Conservation (phyloP, 352 stramenopile species). For the Globisporangium spiculum region DNA sequence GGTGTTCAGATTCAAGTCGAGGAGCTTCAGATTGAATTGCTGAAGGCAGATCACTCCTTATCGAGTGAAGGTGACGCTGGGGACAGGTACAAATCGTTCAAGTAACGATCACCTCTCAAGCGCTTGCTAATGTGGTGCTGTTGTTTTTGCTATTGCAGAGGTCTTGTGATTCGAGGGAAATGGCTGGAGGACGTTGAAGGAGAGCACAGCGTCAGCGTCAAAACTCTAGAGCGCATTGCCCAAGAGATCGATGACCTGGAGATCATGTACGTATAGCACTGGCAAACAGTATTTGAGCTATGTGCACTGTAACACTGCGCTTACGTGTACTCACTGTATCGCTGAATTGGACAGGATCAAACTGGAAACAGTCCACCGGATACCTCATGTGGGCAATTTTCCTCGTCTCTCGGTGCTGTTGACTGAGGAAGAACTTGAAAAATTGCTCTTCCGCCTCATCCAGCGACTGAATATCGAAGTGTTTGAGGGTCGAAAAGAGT, state of each 20-base stretch:
- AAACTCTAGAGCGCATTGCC: constrained; percentile 41
- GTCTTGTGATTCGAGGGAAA: constrained; percentile 41
- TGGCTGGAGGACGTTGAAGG: constrained; percentile 43
- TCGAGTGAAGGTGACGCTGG: constrained; percentile 22
- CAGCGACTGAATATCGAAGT: constrained; percentile 52
- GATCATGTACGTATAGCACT: constrained; percentile 47
- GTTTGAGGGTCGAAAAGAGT: constrained; percentile 20
- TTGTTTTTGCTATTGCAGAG: constrained; percentile 27
- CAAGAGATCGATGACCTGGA: constrained; percentile 66
- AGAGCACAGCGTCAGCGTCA: constrained; percentile 28
- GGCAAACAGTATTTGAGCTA: neutral
- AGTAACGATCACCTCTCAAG: neutral
- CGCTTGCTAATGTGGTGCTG: neutral
- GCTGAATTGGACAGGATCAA: constrained; percentile 53
- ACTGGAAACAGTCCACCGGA: constrained; percentile 52
- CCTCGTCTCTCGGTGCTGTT: constrained; percentile 60
- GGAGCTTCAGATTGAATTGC: constrained; percentile 63
- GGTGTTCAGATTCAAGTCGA: constrained; percentile 54
- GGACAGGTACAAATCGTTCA: constrained; percentile 36
- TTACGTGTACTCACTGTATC: neutral
- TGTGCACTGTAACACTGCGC: neutral
- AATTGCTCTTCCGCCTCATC: constrained; percentile 53
- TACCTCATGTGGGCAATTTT: constrained; percentile 50
- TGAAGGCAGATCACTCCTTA: neutral
- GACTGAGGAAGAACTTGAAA: constrained; percentile 59